phyloP scores from a whole-genome alignment of 257 asterid species.

The Solanum sparsipilum region DNA sequence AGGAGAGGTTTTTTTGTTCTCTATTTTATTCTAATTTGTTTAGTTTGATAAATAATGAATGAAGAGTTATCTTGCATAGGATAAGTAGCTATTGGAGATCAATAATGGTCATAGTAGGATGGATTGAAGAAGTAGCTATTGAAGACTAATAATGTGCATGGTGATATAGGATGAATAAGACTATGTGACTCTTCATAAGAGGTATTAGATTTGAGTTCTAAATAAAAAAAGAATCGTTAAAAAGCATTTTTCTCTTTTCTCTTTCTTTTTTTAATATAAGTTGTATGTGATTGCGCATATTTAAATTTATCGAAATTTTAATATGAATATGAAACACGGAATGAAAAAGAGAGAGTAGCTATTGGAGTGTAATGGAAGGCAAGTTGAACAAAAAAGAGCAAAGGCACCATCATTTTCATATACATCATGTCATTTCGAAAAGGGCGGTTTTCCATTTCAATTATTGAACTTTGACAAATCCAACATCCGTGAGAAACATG shows the following conservation, averaged over 20 bases:
- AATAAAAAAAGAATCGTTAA: not conserved
- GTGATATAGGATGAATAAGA: not conserved
- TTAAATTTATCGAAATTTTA: not conserved
- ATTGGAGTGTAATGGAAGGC: not conserved
- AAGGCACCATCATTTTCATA: not conserved
- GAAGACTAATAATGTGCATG: not conserved
- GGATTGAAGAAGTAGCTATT: not conserved
- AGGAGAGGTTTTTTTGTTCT: not conserved
- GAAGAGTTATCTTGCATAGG: not conserved
- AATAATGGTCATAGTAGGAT: not conserved
- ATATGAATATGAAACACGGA: not conserved
- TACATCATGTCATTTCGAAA: not conserved
- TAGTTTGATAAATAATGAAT: not conserved
- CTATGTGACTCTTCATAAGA: not conserved
- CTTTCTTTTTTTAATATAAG: not conserved
- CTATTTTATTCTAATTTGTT: not conserved
- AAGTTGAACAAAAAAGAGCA: not conserved
- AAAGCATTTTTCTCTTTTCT: rapidly evolving
- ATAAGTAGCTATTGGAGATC: not conserved
- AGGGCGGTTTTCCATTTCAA: constrained; percentile 1
- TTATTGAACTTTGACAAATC: not conserved
- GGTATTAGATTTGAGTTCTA: not conserved
- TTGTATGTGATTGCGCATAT: rapidly evolving
- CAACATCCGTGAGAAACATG: not conserved
- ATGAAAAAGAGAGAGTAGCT: not conserved